These are phyloP conservation scores for Melastoma candidum DNA, from an alignment of 441 rosid species.

Conservation along the genomic window DNA sequence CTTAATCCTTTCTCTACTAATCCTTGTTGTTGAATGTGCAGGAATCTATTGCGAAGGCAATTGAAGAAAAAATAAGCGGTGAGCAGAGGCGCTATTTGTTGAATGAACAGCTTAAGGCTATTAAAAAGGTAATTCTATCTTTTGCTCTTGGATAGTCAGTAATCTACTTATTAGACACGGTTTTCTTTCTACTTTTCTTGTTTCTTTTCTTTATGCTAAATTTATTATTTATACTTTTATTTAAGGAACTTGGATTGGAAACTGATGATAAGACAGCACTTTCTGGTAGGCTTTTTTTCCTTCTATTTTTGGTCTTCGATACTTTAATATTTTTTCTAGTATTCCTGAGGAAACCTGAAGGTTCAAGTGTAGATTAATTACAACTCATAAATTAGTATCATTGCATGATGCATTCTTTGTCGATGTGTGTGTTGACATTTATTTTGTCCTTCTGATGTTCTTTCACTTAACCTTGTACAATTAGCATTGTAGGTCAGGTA, in stretches of 20 bases:
- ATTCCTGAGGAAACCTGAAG: too few relatives aligned
- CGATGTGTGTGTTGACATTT: too few relatives aligned
- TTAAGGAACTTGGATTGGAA: slow-evolving; percentile 85
- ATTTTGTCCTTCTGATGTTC: too few relatives aligned
- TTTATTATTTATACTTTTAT: slow-evolving; percentile 15
- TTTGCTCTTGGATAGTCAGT: slow-evolving; percentile 1
- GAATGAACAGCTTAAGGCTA: slow-evolving; percentile 96
- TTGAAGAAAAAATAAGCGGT: slow-evolving; percentile 96
- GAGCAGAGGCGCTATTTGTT: slow-evolving; percentile 98
- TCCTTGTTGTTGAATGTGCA: slow-evolving; percentile 14
- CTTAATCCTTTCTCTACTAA: too few relatives aligned
- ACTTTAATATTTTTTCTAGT: too few relatives aligned
- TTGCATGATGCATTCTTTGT: too few relatives aligned
- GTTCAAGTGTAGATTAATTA: too few relatives aligned
- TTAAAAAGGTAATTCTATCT: slow-evolving; percentile 68
- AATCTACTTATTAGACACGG: neutral
- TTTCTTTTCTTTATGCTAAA: neutral
- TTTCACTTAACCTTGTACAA: too few relatives aligned
- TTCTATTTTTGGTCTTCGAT: slow-evolving; percentile 1
- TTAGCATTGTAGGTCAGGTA: too few relatives aligned
- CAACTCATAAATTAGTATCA: too few relatives aligned
- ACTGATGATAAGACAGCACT: slow-evolving; percentile 81
- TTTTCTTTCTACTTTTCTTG: neutral
- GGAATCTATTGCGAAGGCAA: slow-evolving; percentile 98
- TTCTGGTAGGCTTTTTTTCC: slow-evolving; percentile 43